Base-by-base conservation (phyloP, 352 stramenopile genomes). In the Sclerospora graminicola region DNA sequence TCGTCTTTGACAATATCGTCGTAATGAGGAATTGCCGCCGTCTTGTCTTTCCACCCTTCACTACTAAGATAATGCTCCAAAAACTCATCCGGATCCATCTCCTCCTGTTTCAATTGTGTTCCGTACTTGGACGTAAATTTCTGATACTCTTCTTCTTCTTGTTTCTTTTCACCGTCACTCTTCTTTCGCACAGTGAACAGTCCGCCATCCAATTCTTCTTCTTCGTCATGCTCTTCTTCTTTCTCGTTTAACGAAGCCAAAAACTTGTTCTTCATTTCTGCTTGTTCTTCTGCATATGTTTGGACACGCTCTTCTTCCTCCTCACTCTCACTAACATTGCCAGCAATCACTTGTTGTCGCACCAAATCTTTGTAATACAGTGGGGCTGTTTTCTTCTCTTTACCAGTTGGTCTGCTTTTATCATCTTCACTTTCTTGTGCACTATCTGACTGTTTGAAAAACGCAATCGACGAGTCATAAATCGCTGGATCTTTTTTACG, bases 291-390 rank as follows among this genome's bases (percentile, higher is more conserved):
- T 3, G 62, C 53, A 44, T 86, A 89, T 19, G 74, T 82, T 40
- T 71, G 55, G n/a, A 83, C 61, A 5, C 39, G 49, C 21, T 43
- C 6, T 6, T 60, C 47, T 13, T 76, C 54, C 3, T 81, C 64
- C 14, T 88, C 81, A 2, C 82, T 69, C 32, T 95, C 76, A 26
- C 58, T 68, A 6, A 84, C 51, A 31, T 93, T 66, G 0, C 81
- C 83, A 0, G 74, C 85, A 14, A 98, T 84, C 35, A 96, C 90
- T 57, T 98, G 87, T 45, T 97, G 88, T 9, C 95, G 77, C 30
- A 98, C 72, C 21, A 99, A 67, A 72, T 99, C 95, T 54, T 98
- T 98, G 72, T 93, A 93, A 45, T 93, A 90, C 41, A 89, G 45
- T 20, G 81, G 81, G 15, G 60, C 57, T 6, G 45, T 48, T 3